Evolutionary conservation across 75 land plant genomes (phyloP).

Genomic region (Pseudotsuga menziesii): DNA sequence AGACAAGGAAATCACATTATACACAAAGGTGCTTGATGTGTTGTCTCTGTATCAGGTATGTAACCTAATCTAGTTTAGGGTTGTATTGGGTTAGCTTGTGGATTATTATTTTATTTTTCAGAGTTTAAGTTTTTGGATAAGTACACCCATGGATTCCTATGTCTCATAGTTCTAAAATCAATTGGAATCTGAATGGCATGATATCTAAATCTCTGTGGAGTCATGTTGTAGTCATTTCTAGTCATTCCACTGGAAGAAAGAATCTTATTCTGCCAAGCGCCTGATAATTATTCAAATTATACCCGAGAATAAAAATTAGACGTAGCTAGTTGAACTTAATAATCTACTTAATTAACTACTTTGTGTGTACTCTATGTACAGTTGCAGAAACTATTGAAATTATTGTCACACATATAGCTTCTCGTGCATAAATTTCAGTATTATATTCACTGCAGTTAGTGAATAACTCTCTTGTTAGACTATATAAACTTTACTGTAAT

Average conservation of each 20-base stretch:
- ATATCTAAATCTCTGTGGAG: no score
- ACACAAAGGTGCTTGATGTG: slow-evolving; percentile 71
- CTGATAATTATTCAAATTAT: no score
- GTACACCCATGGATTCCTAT: background rate
- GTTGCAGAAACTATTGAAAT: background rate
- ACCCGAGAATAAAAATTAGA: no score
- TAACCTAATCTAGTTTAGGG: slow-evolving; percentile 2
- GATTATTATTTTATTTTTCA: background rate
- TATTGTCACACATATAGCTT: background rate
- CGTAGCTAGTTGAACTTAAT: background rate
- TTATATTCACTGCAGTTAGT: no score
- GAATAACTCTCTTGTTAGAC: no score
- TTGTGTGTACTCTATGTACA: background rate
- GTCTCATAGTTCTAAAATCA: no score
- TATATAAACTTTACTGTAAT: no score
- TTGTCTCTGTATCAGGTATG: slow-evolving; percentile 71
- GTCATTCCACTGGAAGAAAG: no score
- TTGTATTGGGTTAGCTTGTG: background rate
- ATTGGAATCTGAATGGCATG: no score
- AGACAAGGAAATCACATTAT: slow-evolving; percentile 39
- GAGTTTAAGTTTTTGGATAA: background rate
- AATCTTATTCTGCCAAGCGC: no score
- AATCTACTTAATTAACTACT: background rate
- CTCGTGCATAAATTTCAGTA: no score
- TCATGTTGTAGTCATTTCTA: no score